Conservation (phyloP, 192 early-diverging fungal genomes). For the Rhizophagus clarus region DNA sequence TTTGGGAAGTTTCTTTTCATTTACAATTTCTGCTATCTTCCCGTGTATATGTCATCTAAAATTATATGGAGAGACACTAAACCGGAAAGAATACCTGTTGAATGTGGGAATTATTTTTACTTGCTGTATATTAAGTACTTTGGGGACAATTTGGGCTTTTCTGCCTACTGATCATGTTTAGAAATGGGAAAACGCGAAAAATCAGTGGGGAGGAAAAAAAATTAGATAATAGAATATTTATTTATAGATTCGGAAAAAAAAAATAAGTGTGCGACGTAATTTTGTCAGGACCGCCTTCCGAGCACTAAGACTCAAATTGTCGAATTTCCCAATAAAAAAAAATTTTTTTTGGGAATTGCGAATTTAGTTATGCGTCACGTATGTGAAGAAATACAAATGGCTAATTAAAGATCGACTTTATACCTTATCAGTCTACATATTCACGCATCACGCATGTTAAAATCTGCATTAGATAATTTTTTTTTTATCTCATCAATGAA, state of each 20-base stretch:
- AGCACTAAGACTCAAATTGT: neutral
- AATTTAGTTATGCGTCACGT: too few relatives aligned
- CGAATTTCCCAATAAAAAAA: neutral
- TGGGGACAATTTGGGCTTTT: conserved; percentile 38
- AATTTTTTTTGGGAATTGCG: too few relatives aligned
- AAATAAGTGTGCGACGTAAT: too few relatives aligned
- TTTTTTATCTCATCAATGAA: too few relatives aligned
- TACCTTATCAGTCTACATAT: neutral
- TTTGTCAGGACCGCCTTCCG: too few relatives aligned
- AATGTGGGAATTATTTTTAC: conserved; percentile 22
- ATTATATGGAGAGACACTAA: conserved; percentile 37
- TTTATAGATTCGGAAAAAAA: too few relatives aligned
- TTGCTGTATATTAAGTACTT: conserved; percentile 23
- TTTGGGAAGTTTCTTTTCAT: conserved; percentile 57
- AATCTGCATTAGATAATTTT: too few relatives aligned
- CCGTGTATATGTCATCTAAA: conserved; percentile 51
- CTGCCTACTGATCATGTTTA: conserved; percentile 13
- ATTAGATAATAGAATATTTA: neutral
- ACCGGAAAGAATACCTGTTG: neutral
- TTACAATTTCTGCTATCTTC: conserved; percentile 54
- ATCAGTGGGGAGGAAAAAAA: neutral
- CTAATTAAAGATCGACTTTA: neutral
- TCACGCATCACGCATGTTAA: neutral
- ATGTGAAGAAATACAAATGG: too few relatives aligned
- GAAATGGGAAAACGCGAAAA: neutral